Conservation (phyloP, 768 basidiomycete genomes). For the Mrakia gelida region DNA sequence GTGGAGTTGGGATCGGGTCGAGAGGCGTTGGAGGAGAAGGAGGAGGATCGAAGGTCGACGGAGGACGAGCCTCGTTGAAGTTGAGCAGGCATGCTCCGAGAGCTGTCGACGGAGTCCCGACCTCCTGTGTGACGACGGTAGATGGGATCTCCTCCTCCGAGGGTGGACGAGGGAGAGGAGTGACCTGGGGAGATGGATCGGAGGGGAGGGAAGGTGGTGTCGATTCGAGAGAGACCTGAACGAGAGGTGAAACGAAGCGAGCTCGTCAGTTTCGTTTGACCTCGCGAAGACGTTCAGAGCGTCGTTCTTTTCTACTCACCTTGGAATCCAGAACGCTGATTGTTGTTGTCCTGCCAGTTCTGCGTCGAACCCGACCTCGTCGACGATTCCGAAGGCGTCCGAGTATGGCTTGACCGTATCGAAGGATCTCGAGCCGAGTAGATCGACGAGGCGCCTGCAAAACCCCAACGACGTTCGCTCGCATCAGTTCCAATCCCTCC, state of each 20-base stretch:
- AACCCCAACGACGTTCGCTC: not conserved
- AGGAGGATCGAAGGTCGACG: slow-evolving; percentile 8
- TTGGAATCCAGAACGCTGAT: not conserved
- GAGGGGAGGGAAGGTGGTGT: slow-evolving; percentile 20
- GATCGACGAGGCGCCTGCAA: not conserved
- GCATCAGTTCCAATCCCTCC: not conserved
- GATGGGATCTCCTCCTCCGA: not conserved
- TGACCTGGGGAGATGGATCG: not conserved
- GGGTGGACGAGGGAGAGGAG: slow-evolving; percentile 7
- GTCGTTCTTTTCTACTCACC: not conserved
- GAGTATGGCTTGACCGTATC: slow-evolving; percentile 1
- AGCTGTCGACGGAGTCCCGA: slow-evolving; percentile 25
- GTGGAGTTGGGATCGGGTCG: not conserved
- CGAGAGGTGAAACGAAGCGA: not conserved
- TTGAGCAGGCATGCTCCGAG: not conserved
- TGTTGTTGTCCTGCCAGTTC: slow-evolving; percentile 1
- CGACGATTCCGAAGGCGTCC: slow-evolving; percentile 15
- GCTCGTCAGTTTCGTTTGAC: not conserved
- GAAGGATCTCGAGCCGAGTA: slow-evolving; percentile 10
- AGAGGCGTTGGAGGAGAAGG: not conserved
- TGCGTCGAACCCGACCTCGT: slow-evolving; percentile 13
- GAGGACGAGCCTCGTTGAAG: slow-evolving; percentile 9
- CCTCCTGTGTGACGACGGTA: slow-evolving; percentile 16
- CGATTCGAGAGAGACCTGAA: slow-evolving; percentile 30
- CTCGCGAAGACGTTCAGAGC: not conserved